These are phyloP conservation scores for Gymnopus androsaceus DNA, from an alignment of 1,284 basidiomycete species.

Conservation along the genomic window DNA sequence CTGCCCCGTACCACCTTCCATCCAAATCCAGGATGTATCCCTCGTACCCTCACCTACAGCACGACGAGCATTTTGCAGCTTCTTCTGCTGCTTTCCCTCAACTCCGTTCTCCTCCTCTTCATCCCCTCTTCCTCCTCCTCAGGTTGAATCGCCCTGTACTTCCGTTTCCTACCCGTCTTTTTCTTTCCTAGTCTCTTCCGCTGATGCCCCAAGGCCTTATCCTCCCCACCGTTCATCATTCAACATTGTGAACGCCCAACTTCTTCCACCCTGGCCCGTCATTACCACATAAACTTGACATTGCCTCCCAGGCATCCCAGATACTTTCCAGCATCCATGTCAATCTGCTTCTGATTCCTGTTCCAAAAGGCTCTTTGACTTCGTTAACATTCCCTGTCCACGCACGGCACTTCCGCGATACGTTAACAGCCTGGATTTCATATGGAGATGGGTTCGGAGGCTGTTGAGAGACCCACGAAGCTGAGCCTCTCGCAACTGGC, in stretches of 20 bases:
- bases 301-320: neutral
- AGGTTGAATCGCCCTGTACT: neutral
- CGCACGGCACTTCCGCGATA: neutral
- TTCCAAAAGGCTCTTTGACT: neutral
- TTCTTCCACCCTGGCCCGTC: neutral
- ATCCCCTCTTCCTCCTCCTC: neutral
- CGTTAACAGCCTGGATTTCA: conserved; percentile 5
- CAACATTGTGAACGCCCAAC: neutral
- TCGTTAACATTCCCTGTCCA: neutral
- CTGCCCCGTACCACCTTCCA: neutral
- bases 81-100: neutral
- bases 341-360: conserved; percentile 8
- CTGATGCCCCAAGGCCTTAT: neutral
- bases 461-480: neutral
- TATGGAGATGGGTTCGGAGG: conserved; percentile 7
- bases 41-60: too few species aligned
- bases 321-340: neutral
- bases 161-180: neutral
- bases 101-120: neutral
- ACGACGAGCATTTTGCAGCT: neutral
- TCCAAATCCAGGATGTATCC: conserved; percentile 4
- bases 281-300: neutral
- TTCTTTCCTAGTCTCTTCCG: neutral
- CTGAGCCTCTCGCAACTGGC: conserved; percentile 6
- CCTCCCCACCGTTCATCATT: neutral